phyloP scores from a whole-genome alignment of 495 filamentous ascomycete species.

The Tetracladium setigerum region DNA sequence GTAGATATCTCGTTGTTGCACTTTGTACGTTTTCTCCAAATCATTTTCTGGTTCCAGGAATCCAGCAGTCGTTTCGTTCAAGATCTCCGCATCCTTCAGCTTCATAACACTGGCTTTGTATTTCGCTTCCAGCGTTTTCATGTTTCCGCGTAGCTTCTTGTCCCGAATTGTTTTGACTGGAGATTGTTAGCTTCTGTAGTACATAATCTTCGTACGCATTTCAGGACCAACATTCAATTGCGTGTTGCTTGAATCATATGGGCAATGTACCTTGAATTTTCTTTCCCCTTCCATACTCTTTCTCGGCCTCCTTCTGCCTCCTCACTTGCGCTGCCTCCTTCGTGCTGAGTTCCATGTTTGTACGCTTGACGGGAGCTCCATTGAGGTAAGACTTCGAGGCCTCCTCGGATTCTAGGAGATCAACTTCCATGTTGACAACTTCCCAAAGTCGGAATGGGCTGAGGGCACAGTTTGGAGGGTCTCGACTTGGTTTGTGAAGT shows the following conservation, averaged over 20 bases:
- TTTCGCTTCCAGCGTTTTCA: conserved; percentile 69
- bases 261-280: conserved; percentile 39
- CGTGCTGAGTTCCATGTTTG: conserved; percentile 35
- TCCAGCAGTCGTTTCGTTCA: conserved; percentile 79
- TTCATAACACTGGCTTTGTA: conserved; percentile 72
- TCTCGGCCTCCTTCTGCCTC: conserved; percentile 55
- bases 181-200: neutral
- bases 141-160: conserved; percentile 80
- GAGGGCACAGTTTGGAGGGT: no score
- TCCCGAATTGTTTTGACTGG: conserved; percentile 50
- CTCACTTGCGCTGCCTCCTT: conserved; percentile 34
- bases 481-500: neutral
- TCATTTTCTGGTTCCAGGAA: conserved; percentile 84
- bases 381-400: conserved; percentile 21
- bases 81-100: conserved; percentile 90
- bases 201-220: neutral
- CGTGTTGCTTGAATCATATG: neutral
- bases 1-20: conserved; percentile 81
- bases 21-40: conserved; percentile 85
- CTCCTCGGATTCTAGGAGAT: conserved; percentile 1
- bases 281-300: conserved; percentile 76
- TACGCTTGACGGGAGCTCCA: conserved; percentile 35
- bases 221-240: neutral
- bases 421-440: conserved; percentile 10
- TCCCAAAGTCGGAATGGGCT: no score